Conservation (phyloP, 169 alveolate genomes). For the Plasmodium gallinaceum region DNA sequence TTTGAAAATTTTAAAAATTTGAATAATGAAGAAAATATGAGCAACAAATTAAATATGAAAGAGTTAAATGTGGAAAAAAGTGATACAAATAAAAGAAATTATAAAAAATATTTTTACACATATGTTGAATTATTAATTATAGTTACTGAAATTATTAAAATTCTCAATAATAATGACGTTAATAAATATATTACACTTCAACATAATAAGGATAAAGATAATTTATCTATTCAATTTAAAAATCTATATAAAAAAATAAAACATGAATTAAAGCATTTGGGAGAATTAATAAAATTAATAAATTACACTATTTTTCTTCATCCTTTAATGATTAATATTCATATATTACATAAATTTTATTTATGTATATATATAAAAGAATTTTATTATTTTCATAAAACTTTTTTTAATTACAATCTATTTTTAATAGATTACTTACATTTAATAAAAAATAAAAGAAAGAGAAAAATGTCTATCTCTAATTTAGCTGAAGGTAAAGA, state of each 20-base stretch:
- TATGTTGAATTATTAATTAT: constrained; percentile 48
- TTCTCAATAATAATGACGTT: constrained; percentile 60
- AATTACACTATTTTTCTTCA: constrained; percentile 47
- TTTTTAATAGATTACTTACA: constrained; percentile 36
- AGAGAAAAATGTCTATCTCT: not conserved
- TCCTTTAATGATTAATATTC: constrained; percentile 64
- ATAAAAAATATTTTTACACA: constrained; percentile 43
- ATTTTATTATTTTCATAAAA: constrained; percentile 56
- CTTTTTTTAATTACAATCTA: constrained; percentile 67
- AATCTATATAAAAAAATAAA: constrained; percentile 61
- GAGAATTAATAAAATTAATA: constrained; percentile 23
- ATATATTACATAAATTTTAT: constrained; percentile 46
- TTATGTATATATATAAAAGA: constrained; percentile 67
- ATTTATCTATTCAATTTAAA: constrained; percentile 38
- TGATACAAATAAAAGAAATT: constrained; percentile 7
- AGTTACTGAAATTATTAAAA: constrained; percentile 55
- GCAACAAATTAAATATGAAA: not conserved
- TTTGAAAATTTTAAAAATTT: constrained; percentile 47
- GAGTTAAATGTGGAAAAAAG: not conserved
- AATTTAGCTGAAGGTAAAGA: not conserved
- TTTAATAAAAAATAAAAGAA: constrained; percentile 47
- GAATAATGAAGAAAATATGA: constrained; percentile 16
- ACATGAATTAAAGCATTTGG: constrained; percentile 32
- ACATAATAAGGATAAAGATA: constrained; percentile 63
- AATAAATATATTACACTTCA: constrained; percentile 63